These are phyloP conservation scores for Nannochloropsis salina DNA, from an alignment of 108 stramenopile genomes.

Conservation along the genomic window DNA sequence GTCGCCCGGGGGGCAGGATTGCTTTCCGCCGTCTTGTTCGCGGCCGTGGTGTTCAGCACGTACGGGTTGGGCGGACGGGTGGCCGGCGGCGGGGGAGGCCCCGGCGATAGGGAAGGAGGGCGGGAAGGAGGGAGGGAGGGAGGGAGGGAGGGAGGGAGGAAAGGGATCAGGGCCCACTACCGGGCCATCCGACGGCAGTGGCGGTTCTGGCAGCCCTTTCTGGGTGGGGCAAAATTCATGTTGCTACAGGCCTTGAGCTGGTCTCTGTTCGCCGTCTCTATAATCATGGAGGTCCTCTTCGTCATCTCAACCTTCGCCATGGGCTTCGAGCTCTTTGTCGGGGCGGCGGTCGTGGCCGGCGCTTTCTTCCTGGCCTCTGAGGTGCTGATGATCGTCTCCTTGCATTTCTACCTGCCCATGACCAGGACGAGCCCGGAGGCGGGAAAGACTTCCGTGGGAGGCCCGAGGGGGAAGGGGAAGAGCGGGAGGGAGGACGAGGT, in stretches of 20 bases:
- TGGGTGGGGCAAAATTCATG: not conserved
- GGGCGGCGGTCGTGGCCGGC: not conserved
- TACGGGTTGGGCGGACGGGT: not conserved
- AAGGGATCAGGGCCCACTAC: not conserved
- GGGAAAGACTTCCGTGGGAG: not conserved
- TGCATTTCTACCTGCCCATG: not conserved
- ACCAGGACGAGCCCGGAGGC: not conserved
- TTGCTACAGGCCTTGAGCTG: not conserved
- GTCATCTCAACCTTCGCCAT: not conserved
- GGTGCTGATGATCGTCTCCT: conserved; percentile 12
- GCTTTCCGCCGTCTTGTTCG: not conserved
- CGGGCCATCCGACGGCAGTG: not conserved
- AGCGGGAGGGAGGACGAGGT: not conserved
- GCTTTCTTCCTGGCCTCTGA: conserved; percentile 1
- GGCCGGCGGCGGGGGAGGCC: too few species aligned
- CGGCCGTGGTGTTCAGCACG: not conserved
- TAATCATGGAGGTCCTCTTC: not conserved
- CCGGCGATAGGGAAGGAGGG: not conserved
- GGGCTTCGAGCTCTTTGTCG: not conserved
- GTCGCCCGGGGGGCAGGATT: not conserved
- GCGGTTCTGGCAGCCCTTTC: not conserved
- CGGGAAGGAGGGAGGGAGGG: not conserved
- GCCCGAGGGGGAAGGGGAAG: not conserved
- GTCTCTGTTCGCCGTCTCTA: not conserved
- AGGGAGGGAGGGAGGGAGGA: too few species aligned